Percentiles rank a stretch among this genome's conserved stretches.
Evolutionary conservation across 768 basidiomycete species (phyloP).

Genomic region (Lactarius evosmus): DNA sequence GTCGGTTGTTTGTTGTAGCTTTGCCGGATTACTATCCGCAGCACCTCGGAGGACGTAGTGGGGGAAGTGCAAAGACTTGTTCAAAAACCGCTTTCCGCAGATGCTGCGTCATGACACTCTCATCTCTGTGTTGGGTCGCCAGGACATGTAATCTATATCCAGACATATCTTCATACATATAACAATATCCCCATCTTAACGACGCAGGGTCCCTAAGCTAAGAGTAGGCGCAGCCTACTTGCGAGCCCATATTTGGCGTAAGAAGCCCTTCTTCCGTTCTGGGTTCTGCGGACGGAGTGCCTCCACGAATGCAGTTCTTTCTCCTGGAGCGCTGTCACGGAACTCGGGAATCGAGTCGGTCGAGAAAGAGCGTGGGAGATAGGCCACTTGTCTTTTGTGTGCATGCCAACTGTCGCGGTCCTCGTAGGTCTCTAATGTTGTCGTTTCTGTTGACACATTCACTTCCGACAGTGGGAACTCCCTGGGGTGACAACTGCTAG

Average conservation of each 20-base stretch:
- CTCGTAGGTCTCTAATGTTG: not conserved
- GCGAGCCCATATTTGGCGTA: constrained; percentile 41
- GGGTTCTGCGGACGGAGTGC: constrained; percentile 23
- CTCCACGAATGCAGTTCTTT: not conserved
- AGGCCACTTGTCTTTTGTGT: constrained; percentile 28
- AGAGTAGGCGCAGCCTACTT: constrained; percentile 32
- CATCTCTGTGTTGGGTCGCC: not conserved
- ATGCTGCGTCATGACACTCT: constrained; percentile 28
- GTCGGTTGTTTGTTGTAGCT: constrained; percentile 47
- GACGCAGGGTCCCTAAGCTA: not conserved
- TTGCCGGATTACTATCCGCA: constrained; percentile 89
- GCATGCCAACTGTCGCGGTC: constrained; percentile 10
- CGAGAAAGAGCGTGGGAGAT: constrained; percentile 51
- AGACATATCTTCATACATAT: constrained; percentile 24
- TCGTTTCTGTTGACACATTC: not conserved
- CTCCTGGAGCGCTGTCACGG: not conserved
- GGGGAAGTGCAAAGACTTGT: constrained; percentile 58
- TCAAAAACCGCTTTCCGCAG: constrained; percentile 39
- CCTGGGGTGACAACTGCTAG: constrained; percentile 21
- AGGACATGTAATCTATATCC: constrained; percentile 21
- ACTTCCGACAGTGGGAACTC: constrained; percentile 12
- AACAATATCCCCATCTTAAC: constrained; percentile 19
- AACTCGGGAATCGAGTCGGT: constrained; percentile 49
- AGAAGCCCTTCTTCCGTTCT: constrained; percentile 38
- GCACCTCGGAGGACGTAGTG: constrained; percentile 91